Conservation (phyloP, 768 basidiomycete species). For the Hypholoma fasciculare region DNA sequence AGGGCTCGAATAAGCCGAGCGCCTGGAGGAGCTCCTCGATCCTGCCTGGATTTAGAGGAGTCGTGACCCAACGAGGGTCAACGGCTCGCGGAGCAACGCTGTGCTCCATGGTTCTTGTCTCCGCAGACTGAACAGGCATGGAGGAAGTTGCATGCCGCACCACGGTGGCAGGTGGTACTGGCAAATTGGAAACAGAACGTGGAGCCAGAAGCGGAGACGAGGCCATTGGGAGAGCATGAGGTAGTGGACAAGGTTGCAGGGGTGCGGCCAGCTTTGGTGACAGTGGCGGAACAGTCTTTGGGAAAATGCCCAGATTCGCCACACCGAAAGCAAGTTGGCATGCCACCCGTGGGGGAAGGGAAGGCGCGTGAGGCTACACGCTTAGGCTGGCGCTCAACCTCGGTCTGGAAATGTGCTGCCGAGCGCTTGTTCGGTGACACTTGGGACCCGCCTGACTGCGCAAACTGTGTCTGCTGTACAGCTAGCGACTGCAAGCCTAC, state of each 20-base stretch:
- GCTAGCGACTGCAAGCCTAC: not conserved
- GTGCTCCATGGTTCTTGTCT: slow-evolving; percentile 26
- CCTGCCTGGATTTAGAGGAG: slow-evolving; percentile 22
- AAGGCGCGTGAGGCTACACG: not conserved
- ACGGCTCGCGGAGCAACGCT: slow-evolving; percentile 16
- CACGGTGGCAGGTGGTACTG: slow-evolving; percentile 15
- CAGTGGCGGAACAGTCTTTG: slow-evolving; percentile 14
- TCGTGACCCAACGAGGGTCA: slow-evolving; percentile 33
- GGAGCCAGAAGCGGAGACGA: slow-evolving; percentile 18
- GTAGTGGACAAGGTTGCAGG: slow-evolving; percentile 11
- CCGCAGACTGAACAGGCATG: slow-evolving; percentile 34
- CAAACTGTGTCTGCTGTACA: not conserved
- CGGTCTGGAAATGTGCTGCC: not conserved
- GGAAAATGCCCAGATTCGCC: slow-evolving; percentile 24
- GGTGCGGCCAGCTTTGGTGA: slow-evolving; percentile 24
- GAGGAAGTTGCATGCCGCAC: slow-evolving; percentile 16
- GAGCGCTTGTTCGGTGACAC: not conserved
- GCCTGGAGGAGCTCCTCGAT: slow-evolving; percentile 13
- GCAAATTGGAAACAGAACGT: slow-evolving; percentile 29
- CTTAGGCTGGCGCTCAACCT: not conserved
- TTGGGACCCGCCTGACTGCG: not conserved
- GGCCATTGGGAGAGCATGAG: slow-evolving; percentile 16
- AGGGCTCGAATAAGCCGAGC: slow-evolving; percentile 20
- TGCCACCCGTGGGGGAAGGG: not conserved
- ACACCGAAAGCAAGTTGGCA: slow-evolving; percentile 26